Evolutionary conservation across 345 rosid species (phyloP).

Genomic region (Arabidopsis thaliana): DNA sequence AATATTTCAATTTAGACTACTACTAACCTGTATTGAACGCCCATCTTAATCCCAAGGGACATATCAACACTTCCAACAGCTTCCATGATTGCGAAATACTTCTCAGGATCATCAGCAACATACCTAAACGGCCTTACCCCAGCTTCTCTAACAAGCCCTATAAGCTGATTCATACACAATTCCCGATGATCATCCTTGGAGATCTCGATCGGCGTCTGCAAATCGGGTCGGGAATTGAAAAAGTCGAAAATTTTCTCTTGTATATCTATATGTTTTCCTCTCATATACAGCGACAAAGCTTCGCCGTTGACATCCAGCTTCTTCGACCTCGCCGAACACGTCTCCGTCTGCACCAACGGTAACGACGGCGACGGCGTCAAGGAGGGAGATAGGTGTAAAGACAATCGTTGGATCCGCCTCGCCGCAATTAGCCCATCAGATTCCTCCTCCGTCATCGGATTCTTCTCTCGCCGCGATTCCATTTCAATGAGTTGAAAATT

Average conservation of each 20-base stretch:
- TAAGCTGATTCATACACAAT: slow-evolving; percentile 85
- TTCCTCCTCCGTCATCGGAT: slow-evolving; percentile 44
- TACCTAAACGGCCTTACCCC: slow-evolving; percentile 73
- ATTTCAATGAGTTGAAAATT: slow-evolving; percentile 7
- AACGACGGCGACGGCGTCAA: neutral
- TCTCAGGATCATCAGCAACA: slow-evolving; percentile 75
- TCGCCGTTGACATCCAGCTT: slow-evolving; percentile 59
- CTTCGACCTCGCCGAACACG: slow-evolving; percentile 54
- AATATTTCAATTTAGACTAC: neutral
- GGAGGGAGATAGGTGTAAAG: slow-evolving; percentile 58
- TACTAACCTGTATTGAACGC: slow-evolving; percentile 88
- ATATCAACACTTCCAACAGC: slow-evolving; percentile 91
- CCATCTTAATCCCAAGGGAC: slow-evolving; percentile 92
- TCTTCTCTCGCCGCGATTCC: slow-evolving; percentile 36
- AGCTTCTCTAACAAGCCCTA: slow-evolving; percentile 75
- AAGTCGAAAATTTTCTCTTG: slow-evolving; percentile 74
- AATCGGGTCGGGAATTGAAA: slow-evolving; percentile 73
- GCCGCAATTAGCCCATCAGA: slow-evolving; percentile 26
- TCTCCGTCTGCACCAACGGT: slow-evolving; percentile 48
- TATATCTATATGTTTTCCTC: slow-evolving; percentile 74
- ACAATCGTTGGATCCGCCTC: slow-evolving; percentile 65
- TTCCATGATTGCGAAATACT: slow-evolving; percentile 82
- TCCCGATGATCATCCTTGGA: slow-evolving; percentile 77
- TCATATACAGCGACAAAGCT: slow-evolving; percentile 62
- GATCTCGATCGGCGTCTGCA: slow-evolving; percentile 93